These are phyloP conservation scores for Orobanche coerulescens DNA, from an alignment of 257 asterid genomes.

Conservation along the genomic window DNA sequence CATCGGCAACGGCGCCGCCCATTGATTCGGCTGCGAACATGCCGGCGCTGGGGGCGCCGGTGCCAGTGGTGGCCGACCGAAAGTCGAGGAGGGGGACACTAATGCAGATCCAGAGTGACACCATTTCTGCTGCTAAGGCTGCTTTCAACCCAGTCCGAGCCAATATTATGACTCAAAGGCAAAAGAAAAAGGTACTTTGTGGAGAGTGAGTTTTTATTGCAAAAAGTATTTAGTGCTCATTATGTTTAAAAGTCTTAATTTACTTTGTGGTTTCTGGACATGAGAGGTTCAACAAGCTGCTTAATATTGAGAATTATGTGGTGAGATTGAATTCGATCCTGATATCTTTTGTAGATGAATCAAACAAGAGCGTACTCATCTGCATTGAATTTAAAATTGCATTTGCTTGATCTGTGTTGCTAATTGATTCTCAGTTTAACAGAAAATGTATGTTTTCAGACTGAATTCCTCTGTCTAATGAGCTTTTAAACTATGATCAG, in stretches of 20 bases:
- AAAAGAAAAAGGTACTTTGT: constrained; percentile 57
- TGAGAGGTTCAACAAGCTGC: constrained; percentile 9
- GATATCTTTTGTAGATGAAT: constrained; percentile 3
- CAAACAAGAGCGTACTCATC: neutral
- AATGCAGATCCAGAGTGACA: constrained; percentile 98
- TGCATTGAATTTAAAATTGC: neutral
- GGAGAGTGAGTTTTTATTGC: neutral
- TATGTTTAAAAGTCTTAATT: too few relatives aligned
- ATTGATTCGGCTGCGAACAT: constrained; percentile 29
- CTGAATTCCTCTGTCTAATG: neutral
- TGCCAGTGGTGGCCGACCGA: constrained; percentile 62
- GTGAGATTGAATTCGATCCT: neutral
- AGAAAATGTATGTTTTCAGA: neutral
- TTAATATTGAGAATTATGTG: neutral
- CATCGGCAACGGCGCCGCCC: constrained; percentile 47
- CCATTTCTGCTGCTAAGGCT: constrained; percentile 87
- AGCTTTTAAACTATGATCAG: constrained; percentile 10
- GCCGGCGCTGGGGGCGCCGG: constrained; percentile 33
- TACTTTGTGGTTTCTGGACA: constrained; percentile 8
- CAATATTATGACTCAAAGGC: constrained; percentile 78
- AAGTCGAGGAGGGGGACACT: constrained; percentile 81
- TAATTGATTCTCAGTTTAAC: neutral
- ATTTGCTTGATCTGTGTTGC: constrained; percentile 5
- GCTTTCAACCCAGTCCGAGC: constrained; percentile 75
- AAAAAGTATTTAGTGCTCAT: neutral